A percentile compares a stretch with the other conserved stretches of the same genome.
These are phyloP conservation scores for Coelastrella sp. DNA, from an alignment of 139 green algal species.

Conservation along the genomic window DNA sequence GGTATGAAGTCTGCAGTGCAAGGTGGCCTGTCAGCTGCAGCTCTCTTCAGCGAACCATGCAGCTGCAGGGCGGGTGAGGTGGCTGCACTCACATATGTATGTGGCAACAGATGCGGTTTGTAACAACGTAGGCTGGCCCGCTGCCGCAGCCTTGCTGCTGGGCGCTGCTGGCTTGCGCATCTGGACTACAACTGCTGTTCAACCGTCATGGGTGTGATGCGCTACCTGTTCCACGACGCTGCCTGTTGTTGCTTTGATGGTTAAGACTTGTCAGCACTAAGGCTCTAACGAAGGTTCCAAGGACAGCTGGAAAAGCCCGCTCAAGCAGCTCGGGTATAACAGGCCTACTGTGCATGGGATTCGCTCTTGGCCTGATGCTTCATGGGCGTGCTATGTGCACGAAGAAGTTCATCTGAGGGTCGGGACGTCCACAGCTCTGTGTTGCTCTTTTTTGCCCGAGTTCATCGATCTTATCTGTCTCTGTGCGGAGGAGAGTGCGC, in stretches of 20 bases:
- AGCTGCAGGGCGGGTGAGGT: not conserved
- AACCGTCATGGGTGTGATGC: not conserved
- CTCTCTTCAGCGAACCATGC: not conserved
- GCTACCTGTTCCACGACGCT: too few relatives aligned
- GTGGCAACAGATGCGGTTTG: conserved; percentile 26
- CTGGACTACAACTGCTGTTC: not conserved
- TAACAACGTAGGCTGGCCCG: not conserved
- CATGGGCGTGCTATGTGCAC: too few relatives aligned
- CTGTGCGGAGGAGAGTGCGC: too few relatives aligned
- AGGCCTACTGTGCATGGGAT: not conserved
- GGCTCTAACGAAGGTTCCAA: too few relatives aligned
- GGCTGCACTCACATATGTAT: conserved; percentile 24
- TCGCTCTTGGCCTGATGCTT: too few relatives aligned
- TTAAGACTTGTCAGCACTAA: too few relatives aligned
- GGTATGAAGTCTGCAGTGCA: conserved; percentile 48
- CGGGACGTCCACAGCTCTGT: too few relatives aligned
- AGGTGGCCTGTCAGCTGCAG: not conserved
- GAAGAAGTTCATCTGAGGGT: too few relatives aligned
- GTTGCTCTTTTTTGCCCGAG: too few relatives aligned
- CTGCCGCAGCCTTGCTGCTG: not conserved
- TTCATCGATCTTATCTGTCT: too few relatives aligned
- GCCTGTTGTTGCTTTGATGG: too few relatives aligned
- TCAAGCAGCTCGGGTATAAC: not conserved
- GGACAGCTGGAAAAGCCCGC: too few relatives aligned
- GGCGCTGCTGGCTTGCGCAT: not conserved